Conservation (phyloP, 2,329 filamentous ascomycete species). For the Xylaria sp. region DNA sequence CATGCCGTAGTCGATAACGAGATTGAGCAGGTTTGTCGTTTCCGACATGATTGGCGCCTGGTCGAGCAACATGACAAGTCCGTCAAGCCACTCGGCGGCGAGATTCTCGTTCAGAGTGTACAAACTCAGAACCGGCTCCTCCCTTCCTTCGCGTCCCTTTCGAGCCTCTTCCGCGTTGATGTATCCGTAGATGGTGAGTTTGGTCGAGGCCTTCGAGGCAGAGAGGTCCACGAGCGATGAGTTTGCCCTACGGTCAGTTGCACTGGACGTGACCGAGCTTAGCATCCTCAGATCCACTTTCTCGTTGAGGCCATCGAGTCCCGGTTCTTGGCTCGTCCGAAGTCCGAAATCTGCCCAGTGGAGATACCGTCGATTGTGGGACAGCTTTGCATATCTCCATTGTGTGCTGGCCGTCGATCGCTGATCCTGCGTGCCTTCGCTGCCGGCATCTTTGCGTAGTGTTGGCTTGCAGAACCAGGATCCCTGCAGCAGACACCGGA, state of each 20-base stretch:
- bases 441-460: slow-evolving; percentile 41
- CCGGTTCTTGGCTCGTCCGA: slow-evolving; percentile 59
- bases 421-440: slow-evolving; percentile 36
- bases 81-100: slow-evolving; percentile 95
- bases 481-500: slow-evolving; percentile 81
- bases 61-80: slow-evolving; percentile 87
- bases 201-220: slow-evolving; percentile 56
- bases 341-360: slow-evolving; percentile 82
- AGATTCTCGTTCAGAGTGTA: slow-evolving; percentile 74
- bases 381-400: slow-evolving; percentile 83
- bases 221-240: slow-evolving; percentile 24
- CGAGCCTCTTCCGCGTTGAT: slow-evolving; percentile 38
- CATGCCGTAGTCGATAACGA: slow-evolving; percentile 85
- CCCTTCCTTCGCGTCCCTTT: slow-evolving; percentile 44
- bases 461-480: slow-evolving; percentile 70
- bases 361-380: slow-evolving; percentile 82
- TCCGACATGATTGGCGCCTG: slow-evolving; percentile 96
- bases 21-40: slow-evolving; percentile 79
- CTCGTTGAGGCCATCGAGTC: slow-evolving; percentile 66
- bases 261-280: slow-evolving; percentile 90
- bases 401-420: slow-evolving; percentile 46
- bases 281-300: slow-evolving; percentile 84
- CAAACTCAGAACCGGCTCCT: slow-evolving; percentile 74
- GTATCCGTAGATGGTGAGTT: slow-evolving; percentile 86
- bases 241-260: slow-evolving; percentile 54